phyloP scores from a whole-genome alignment of 2,329 filamentous ascomycete species.

The Penicillium sp. region DNA sequence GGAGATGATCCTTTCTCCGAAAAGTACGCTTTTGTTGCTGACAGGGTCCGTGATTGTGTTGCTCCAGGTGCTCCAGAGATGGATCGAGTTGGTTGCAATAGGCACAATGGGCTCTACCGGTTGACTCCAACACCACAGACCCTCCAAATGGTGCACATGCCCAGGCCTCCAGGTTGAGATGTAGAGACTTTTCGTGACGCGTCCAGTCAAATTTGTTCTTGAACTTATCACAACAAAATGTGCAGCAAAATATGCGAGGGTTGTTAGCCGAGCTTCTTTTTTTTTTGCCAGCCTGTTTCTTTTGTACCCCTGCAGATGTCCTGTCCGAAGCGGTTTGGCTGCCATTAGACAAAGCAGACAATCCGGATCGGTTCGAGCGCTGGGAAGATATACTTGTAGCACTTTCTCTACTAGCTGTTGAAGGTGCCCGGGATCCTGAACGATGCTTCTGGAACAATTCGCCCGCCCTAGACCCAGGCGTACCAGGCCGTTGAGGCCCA shows the following conservation, averaged over 20 bases:
- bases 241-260: conserved; percentile 17
- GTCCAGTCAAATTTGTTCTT: conserved; percentile 26
- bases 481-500: background rate
- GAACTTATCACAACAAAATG: conserved; percentile 26
- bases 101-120: conserved; percentile 37
- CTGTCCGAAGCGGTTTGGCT: background rate
- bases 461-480: background rate
- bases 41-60: conserved; percentile 49
- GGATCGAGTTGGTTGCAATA: conserved; percentile 51
- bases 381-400: background rate
- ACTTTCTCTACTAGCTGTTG: background rate
- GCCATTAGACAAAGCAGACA: background rate
- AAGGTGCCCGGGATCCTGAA: background rate
- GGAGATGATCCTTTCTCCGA: conserved; percentile 54
- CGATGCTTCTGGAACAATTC: background rate
- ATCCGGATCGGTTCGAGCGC: background rate
- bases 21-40: conserved; percentile 50
- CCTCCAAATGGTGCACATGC: conserved; percentile 18
- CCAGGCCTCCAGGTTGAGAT: conserved; percentile 23
- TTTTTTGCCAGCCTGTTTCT: background rate
- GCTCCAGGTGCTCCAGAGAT: conserved; percentile 45
- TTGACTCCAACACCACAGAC: conserved; percentile 1
- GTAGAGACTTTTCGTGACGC: conserved; percentile 25
- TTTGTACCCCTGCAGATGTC: background rate
- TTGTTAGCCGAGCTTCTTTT: background rate